Evolutionary conservation across 192 early-diverging fungal species (phyloP).

Genomic region (Glomus cerebriforme): DNA sequence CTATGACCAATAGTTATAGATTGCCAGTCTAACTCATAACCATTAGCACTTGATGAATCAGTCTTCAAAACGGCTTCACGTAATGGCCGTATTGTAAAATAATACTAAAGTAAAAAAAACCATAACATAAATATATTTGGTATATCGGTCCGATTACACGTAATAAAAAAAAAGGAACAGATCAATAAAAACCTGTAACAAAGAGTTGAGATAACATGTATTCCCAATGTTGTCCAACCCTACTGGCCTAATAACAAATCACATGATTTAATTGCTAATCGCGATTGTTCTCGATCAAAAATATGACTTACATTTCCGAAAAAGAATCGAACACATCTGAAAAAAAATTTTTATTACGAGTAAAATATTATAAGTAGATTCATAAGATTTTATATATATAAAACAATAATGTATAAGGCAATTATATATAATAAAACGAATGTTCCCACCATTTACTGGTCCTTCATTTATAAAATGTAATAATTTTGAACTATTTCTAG

Average conservation of each 20-base stretch:
- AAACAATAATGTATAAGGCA: neutral
- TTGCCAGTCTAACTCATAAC: slow-evolving; percentile 39
- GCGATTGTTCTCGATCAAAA: neutral
- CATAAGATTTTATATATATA: too few species aligned
- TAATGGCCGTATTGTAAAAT: slow-evolving; percentile 66
- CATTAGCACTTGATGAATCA: slow-evolving; percentile 46
- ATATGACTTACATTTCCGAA: neutral
- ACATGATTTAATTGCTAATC: neutral
- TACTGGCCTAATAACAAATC: slow-evolving; percentile 52
- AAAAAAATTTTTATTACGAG: neutral
- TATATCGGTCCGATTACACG: neutral
- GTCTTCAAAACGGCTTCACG: slow-evolving; percentile 62
- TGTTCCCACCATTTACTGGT: neutral
- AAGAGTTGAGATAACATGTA: slow-evolving; percentile 88
- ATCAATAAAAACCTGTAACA: slow-evolving; percentile 55
- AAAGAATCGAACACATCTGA: neutral
- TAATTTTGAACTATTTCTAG: neutral
- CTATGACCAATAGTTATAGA: slow-evolving; percentile 51
- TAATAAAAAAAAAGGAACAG: neutral
- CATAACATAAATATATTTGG: neutral
- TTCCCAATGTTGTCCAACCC: slow-evolving; percentile 84
- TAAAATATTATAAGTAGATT: too few species aligned
- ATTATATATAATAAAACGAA: neutral
- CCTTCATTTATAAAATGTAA: neutral
- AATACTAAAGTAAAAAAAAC: slow-evolving; percentile 50